Evolutionary conservation across 2,329 filamentous ascomycete genomes (phyloP).

Genomic region (Mycosphaerelloides madeirae): DNA sequence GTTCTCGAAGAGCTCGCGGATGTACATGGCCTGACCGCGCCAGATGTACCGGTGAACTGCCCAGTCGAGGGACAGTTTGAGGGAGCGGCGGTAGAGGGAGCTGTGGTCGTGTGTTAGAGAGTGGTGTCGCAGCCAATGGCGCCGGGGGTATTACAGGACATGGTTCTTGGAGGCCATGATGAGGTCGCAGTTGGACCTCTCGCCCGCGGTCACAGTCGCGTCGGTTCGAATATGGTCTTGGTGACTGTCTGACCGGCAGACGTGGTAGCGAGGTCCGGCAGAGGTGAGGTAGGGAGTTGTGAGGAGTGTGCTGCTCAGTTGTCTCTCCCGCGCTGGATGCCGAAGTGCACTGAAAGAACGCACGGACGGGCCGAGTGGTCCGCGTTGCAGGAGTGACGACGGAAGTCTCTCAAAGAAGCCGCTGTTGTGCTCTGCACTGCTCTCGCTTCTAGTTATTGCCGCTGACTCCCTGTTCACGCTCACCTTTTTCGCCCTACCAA

Average conservation of each 20-base stretch:
- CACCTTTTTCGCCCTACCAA: slow-evolving; percentile 5
- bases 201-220: not conserved
- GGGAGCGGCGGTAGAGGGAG: slow-evolving; percentile 79
- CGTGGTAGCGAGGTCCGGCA: not conserved
- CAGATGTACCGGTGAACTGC: slow-evolving; percentile 86
- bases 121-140: slow-evolving; percentile 5
- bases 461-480: slow-evolving; percentile 10
- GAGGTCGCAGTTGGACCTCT: not conserved
- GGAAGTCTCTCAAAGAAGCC: too few species aligned
- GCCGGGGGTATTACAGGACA: slow-evolving; percentile 25
- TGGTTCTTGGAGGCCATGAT: slow-evolving; percentile 38
- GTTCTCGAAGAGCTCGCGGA: slow-evolving; percentile 89
- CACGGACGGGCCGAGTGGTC: too few species aligned
- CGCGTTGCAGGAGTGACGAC: too few species aligned
- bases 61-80: slow-evolving; percentile 95
- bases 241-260: not conserved
- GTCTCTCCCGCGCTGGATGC: too few species aligned
- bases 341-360: too few species aligned
- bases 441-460: slow-evolving; percentile 2
- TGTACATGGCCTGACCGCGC: slow-evolving; percentile 94
- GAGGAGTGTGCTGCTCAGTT: too few species aligned
- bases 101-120: slow-evolving; percentile 35
- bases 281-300: not conserved
- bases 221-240: not conserved
- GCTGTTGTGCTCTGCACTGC: too few species aligned